Conservation (phyloP, 768 basidiomycete species). For the Xerocomus potaroensis region DNA sequence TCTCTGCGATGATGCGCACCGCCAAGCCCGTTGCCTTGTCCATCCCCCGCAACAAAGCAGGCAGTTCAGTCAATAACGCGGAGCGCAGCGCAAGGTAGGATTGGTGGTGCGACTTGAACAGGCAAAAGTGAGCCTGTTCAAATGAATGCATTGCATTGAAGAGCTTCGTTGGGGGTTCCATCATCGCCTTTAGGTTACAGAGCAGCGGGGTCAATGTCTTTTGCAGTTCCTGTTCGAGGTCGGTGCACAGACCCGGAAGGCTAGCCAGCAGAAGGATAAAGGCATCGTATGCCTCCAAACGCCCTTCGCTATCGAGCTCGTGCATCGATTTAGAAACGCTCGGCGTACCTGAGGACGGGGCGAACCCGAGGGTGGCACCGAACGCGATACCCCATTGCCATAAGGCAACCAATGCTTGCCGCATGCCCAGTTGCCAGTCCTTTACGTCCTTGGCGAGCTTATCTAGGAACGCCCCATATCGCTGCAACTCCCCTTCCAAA, state of each 20-base stretch:
- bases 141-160: constrained; percentile 70
- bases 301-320: constrained; percentile 23
- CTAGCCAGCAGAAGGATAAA: constrained; percentile 57
- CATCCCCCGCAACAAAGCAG: constrained; percentile 53
- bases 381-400: constrained; percentile 63
- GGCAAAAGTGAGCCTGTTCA: constrained; percentile 65
- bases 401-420: constrained; percentile 45
- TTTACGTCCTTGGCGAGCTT: constrained; percentile 58
- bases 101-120: constrained; percentile 51
- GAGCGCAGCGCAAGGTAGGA: constrained; percentile 75
- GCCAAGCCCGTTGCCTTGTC: constrained; percentile 55
- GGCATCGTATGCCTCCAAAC: constrained; percentile 66
- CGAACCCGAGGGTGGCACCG: constrained; percentile 61
- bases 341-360: constrained; percentile 31
- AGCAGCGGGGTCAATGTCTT: constrained; percentile 55
- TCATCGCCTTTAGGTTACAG: constrained; percentile 52
- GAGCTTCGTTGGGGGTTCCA: constrained; percentile 59
- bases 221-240: constrained; percentile 51
- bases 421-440: constrained; percentile 57
- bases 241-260: constrained; percentile 48
- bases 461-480: constrained; percentile 54
- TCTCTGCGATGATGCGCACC: constrained; percentile 47
- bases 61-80: constrained; percentile 69
- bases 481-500: constrained; percentile 54
- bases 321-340: constrained; percentile 5